These are phyloP conservation scores for Solanum etuberosum DNA, from an alignment of 257 asterid genomes.

Conservation along the genomic window DNA sequence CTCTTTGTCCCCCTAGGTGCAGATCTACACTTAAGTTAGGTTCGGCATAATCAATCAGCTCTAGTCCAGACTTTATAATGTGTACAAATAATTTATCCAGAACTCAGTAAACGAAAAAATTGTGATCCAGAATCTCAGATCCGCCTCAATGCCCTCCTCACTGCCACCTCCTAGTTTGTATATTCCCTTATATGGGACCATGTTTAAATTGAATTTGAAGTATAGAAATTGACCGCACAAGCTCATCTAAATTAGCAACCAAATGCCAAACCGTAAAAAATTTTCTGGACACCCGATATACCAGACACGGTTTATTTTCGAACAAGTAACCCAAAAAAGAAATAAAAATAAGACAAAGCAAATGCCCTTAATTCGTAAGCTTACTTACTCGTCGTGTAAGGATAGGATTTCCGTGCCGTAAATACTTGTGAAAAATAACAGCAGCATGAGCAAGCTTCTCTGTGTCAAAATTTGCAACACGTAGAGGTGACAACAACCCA, in stretches of 20 bases:
- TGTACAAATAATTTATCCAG: background rate
- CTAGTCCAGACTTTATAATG: background rate
- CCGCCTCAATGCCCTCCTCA: background rate
- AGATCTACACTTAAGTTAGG: background rate
- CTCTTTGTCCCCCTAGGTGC: background rate
- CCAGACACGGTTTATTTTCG: background rate
- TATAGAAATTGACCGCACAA: background rate
- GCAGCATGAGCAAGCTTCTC: conserved; percentile 92
- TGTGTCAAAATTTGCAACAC: conserved; percentile 87
- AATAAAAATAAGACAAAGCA: background rate
- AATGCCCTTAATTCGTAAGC: background rate
- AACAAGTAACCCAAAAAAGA: background rate
- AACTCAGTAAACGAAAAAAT: too few relatives aligned
- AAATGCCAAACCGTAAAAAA: background rate
- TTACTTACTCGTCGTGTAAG: conserved; percentile 36
- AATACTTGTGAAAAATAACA: conserved; percentile 46
- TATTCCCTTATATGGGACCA: background rate
- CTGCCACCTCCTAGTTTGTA: background rate
- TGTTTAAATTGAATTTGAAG: background rate
- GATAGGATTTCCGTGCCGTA: conserved; percentile 37
- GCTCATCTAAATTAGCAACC: background rate
- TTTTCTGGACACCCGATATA: background rate
- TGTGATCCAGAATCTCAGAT: background rate
- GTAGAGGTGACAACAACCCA: conserved; percentile 62
- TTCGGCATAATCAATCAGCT: background rate